Evolutionary conservation across 495 filamentous ascomycete genomes (phyloP).

Genomic region (Tuber microsphaerosporum): DNA sequence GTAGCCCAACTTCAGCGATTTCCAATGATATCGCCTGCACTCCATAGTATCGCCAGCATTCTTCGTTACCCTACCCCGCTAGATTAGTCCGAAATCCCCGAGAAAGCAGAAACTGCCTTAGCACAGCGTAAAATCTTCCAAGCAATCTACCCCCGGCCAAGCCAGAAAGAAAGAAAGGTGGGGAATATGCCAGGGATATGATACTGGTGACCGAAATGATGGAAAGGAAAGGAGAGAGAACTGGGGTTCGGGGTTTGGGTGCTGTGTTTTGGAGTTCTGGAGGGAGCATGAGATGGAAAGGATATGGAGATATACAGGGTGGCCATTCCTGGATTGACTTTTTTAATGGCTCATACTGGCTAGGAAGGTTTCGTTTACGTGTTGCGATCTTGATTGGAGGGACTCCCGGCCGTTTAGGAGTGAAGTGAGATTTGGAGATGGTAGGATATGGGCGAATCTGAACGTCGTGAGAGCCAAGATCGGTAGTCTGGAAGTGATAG

Average conservation of each 20-base stretch:
- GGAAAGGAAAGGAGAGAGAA: background rate
- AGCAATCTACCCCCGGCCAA: background rate
- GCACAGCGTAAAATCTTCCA: background rate
- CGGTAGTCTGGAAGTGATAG: background rate
- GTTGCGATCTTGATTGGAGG: background rate
- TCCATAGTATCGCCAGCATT: background rate
- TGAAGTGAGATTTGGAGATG: background rate
- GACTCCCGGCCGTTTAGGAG: background rate
- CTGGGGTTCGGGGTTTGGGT: background rate
- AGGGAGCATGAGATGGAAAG: background rate
- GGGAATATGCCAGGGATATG: background rate
- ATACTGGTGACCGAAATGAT: background rate
- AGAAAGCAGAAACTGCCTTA: background rate
- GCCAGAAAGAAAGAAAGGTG: background rate
- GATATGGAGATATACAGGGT: background rate
- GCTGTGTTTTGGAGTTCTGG: background rate
- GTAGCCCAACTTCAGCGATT: background rate
- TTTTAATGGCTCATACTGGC: background rate
- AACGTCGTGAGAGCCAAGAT: background rate
- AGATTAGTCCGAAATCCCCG: background rate
- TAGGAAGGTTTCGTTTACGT: background rate
- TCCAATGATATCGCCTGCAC: background rate
- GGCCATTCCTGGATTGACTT: background rate
- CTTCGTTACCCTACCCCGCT: background rate
- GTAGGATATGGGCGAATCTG: background rate